Evolutionary conservation across 73 alveolate species (phyloP).

Genomic region (Symbiodinium natans): DNA sequence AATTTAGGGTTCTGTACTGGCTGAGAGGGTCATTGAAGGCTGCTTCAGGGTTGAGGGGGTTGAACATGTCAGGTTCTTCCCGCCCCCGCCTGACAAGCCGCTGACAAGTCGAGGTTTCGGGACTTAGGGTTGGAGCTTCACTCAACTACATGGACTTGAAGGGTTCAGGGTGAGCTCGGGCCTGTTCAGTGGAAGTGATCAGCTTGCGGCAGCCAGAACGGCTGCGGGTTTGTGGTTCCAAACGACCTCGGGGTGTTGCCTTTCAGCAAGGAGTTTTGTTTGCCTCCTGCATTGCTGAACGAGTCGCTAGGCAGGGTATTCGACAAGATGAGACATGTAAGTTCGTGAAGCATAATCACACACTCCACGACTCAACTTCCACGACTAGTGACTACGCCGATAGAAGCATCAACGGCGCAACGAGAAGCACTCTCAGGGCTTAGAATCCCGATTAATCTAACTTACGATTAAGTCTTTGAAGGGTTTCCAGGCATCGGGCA

Average conservation of each 20-base stretch:
- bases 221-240: not conserved
- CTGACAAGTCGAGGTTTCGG: not conserved
- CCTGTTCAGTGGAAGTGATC: not conserved
- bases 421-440: not conserved
- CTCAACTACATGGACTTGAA: not conserved
- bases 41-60: not conserved
- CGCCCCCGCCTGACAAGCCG: not conserved
- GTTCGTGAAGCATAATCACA: not conserved
- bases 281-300: not conserved
- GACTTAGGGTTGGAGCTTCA: not conserved
- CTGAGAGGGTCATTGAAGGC: not conserved
- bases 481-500: not conserved
- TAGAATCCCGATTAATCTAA: no score
- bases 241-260: not conserved
- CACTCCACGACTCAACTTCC: not conserved
- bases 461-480: no score
- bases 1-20: no score
- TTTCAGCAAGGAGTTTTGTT: not conserved
- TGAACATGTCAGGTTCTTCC: not conserved
- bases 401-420: not conserved
- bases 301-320: not conserved
- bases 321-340: not conserved
- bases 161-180: not conserved
- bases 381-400: not conserved
- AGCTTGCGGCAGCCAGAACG: not conserved